Evolutionary conservation across 352 stramenopile species (phyloP), one percentile per base, ranked within the genome.

Genomic region (Globisporangium barbulae): DNA sequence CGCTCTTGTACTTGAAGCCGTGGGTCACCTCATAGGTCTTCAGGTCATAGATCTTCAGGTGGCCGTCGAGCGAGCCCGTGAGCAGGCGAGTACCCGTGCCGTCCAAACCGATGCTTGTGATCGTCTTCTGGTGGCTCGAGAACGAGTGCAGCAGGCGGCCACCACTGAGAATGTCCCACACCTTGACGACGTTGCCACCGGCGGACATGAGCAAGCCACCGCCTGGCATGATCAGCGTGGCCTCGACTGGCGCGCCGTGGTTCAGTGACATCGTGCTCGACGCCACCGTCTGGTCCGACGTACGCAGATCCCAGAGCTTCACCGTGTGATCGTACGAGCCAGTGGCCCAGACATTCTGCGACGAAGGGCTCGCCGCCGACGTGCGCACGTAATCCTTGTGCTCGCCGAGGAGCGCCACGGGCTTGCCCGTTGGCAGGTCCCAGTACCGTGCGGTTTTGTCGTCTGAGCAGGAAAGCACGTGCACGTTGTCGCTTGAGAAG

Each of bases 11-110:
- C 76, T 96, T 96, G 70, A 96, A 95, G 45, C 84, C 89, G 58
- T 97, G 82, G 15, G 83, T 78, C 44, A 98, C 85, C 57, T 98
- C 83, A 71, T 97, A 97, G 55, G 89, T 97, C 71, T 94, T 88
- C 37, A 97, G 58, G 71, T 97, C 88, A 73, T 97, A 97, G 54
- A 98, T 94, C 75, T 98, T 98, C 33, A 98, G 66, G 67, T 97
- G 89, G 30, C 93, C 91, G 63, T 98, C 94, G 8, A 97, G 78
- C 30, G 89, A 94, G 49, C 87, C 83, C 25, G 88, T 92, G 56
- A 98, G 71, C n/a, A 98, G 71, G 30, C 92, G 84, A n/a, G 82
- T 90, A 19, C 84, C 80, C 19, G 80, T 96, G 52, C 88, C 91
- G 61, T 98, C 92, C 6, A 97, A 65, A 8, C 79, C 77, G 53